phyloP scores from a whole-genome alignment of 495 filamentous ascomycete genomes.

The Penicillium desertorum region DNA sequence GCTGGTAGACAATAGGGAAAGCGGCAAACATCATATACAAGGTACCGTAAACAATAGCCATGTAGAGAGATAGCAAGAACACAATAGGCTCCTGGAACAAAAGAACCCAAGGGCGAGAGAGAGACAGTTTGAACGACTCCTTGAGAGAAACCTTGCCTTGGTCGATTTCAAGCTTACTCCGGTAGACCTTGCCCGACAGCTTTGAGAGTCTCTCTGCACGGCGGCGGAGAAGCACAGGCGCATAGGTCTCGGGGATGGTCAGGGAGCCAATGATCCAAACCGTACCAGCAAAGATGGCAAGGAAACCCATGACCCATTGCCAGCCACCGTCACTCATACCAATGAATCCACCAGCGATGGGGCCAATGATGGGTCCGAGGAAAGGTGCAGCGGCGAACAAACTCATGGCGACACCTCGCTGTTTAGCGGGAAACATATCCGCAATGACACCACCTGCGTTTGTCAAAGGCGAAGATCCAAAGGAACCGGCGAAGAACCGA shows the following conservation, averaged over 20 bases:
- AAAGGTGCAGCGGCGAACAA: conserved; percentile 69
- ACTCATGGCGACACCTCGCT: conserved; percentile 63
- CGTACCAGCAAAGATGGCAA: conserved; percentile 50
- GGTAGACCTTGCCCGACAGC: conserved; percentile 57
- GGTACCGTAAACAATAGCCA: conserved; percentile 73
- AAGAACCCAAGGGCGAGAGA: conserved; percentile 52
- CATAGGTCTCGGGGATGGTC: conserved; percentile 62
- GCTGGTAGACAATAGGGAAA: conserved; percentile 73
- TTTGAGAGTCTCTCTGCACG: conserved; percentile 54
- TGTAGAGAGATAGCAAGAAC: conserved; percentile 65
- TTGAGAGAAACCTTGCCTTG: conserved; percentile 40
- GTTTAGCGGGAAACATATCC: conserved; percentile 64
- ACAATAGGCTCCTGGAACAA: conserved; percentile 59
- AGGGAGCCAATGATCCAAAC: conserved; percentile 57
- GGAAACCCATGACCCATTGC: conserved; percentile 61
- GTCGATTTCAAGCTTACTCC: conserved; percentile 47
- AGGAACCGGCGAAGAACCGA: conserved; percentile 77
- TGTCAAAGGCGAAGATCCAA: conserved; percentile 70
- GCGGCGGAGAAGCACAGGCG: conserved; percentile 56
- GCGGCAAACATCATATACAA: conserved; percentile 85
- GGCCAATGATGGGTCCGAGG: conserved; percentile 65
- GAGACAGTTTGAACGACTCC: conserved; percentile 43
- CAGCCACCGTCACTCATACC: conserved; percentile 60
- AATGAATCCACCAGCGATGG: conserved; percentile 62
- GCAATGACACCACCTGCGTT: conserved; percentile 75